Evolutionary conservation across 2,329 filamentous ascomycete genomes (phyloP).

Genomic region (Elsinoe perseae): DNA sequence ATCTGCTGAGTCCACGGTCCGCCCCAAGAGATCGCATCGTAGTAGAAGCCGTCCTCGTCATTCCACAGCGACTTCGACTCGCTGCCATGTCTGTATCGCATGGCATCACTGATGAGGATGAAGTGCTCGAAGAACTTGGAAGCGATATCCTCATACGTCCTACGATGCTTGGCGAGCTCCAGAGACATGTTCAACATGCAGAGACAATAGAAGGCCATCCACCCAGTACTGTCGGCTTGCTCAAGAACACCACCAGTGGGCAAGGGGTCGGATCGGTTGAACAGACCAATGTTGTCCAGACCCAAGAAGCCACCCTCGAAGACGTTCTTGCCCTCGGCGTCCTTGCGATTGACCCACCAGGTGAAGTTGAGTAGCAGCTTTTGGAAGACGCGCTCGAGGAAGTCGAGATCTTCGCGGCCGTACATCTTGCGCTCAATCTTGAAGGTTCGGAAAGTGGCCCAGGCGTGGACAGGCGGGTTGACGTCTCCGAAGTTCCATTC

Average conservation of each 20-base stretch:
- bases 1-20: conserved; percentile 89
- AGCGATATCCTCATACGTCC: conserved; percentile 92
- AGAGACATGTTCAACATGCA: conserved; percentile 96
- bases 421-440: conserved; percentile 98
- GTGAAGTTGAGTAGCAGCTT: conserved; percentile 95
- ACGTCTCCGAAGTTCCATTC: conserved; percentile 99
- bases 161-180: conserved; percentile 88
- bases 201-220: conserved; percentile 97
- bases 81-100: conserved; percentile 64
- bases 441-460: conserved; percentile 91
- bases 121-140: conserved; percentile 99
- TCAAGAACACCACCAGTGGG: conserved; percentile 90
- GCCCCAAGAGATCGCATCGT: conserved; percentile 94
- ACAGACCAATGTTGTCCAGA: conserved; percentile 92
- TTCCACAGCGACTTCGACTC: conserved; percentile 87
- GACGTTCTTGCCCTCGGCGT: conserved; percentile 88
- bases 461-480: conserved; percentile 92
- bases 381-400: conserved; percentile 92
- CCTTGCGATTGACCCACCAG: conserved; percentile 98
- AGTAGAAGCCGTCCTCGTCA: conserved; percentile 94
- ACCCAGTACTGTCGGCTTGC: conserved; percentile 94
- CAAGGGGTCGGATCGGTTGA: conserved; percentile 91
- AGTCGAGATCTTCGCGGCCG: conserved; percentile 87
- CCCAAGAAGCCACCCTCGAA: conserved; percentile 96
- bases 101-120: conserved; percentile 93